These are phyloP conservation scores for Waltergamsia citrina DNA, from an alignment of 2,329 filamentous ascomycete species.

Conservation along the genomic window DNA sequence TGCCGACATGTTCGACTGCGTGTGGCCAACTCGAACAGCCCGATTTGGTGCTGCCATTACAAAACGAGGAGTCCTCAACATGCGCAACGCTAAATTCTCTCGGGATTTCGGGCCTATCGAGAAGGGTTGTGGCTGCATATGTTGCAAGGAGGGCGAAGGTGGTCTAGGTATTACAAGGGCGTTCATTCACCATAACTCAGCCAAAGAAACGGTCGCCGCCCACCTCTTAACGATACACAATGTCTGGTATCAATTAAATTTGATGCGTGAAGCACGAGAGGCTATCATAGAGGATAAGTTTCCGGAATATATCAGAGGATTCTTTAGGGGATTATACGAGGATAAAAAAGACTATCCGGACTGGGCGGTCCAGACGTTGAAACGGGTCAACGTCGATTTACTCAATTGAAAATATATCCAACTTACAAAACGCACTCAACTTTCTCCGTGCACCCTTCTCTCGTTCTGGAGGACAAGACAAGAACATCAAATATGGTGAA, in stretches of 20 bases:
- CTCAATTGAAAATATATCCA: constrained; percentile 7
- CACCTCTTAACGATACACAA: constrained; percentile 86
- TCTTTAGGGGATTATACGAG: constrained; percentile 66
- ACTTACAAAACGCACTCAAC: too few relatives aligned
- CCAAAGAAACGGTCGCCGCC: constrained; percentile 91
- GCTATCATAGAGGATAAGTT: constrained; percentile 76
- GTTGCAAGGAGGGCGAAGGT: constrained; percentile 58
- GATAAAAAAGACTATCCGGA: constrained; percentile 58
- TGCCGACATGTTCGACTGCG: constrained; percentile 99
- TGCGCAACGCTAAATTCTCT: constrained; percentile 67
- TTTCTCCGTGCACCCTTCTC: not conserved
- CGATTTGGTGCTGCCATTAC: constrained; percentile 94
- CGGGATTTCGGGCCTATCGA: constrained; percentile 79
- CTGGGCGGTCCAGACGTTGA: constrained; percentile 78
- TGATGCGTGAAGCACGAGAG: constrained; percentile 69
- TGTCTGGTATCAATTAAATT: constrained; percentile 78
- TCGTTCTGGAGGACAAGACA: too few relatives aligned
- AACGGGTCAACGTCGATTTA: constrained; percentile 66
- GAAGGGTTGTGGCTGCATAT: constrained; percentile 69
- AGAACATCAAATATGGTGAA: not conserved
- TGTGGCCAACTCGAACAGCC: constrained; percentile 95
- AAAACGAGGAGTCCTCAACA: constrained; percentile 68
- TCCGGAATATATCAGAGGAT: constrained; percentile 66
- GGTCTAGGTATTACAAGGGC: constrained; percentile 77
- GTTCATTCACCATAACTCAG: constrained; percentile 83